These are phyloP conservation scores for Grosmannia huntii DNA, from an alignment of 2,329 filamentous ascomycete genomes.

Conservation along the genomic window DNA sequence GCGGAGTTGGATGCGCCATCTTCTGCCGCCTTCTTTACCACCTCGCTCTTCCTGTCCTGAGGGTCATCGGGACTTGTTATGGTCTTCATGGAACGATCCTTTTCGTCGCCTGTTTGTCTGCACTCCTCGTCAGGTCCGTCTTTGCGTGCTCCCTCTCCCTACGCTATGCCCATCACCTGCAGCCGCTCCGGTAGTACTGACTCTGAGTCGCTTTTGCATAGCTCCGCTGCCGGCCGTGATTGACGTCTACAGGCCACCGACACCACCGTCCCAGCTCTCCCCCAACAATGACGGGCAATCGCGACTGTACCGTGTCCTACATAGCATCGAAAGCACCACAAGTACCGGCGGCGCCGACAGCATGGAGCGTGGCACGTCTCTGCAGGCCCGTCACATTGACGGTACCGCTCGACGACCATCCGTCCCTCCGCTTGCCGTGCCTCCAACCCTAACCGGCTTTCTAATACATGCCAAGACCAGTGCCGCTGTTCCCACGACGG, in stretches of 20 bases:
- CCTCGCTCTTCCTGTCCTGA: slow-evolving; percentile 23
- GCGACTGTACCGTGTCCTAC: slow-evolving; percentile 35
- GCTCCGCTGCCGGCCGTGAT: slow-evolving; percentile 39
- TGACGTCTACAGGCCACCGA: slow-evolving; percentile 40
- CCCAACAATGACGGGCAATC: slow-evolving; percentile 37
- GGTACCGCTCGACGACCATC: slow-evolving; percentile 27
- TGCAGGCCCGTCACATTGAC: slow-evolving; percentile 27
- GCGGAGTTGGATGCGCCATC: neutral
- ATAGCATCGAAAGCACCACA: slow-evolving; percentile 14
- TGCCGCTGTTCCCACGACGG: slow-evolving; percentile 5
- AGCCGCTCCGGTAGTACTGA: neutral
- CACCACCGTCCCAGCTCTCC: slow-evolving; percentile 29
- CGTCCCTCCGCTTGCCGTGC: slow-evolving; percentile 21
- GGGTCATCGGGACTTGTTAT: slow-evolving; percentile 28
- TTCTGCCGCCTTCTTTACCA: neutral
- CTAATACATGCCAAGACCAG: slow-evolving; percentile 7
- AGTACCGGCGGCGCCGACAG: neutral
- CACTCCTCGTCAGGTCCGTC: slow-evolving; percentile 31
- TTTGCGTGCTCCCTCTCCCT: neutral
- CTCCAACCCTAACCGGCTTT: slow-evolving; percentile 6
- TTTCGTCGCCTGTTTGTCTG: slow-evolving; percentile 48
- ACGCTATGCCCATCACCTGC: slow-evolving; percentile 9
- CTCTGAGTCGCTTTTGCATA: slow-evolving; percentile 15
- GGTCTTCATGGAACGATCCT: slow-evolving; percentile 50
- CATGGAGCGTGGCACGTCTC: neutral